Percentiles rank a stretch among this genome's conserved stretches.
Conservation (phyloP, 805 yeast genomes). For the Spathaspora hagerdaliae region DNA sequence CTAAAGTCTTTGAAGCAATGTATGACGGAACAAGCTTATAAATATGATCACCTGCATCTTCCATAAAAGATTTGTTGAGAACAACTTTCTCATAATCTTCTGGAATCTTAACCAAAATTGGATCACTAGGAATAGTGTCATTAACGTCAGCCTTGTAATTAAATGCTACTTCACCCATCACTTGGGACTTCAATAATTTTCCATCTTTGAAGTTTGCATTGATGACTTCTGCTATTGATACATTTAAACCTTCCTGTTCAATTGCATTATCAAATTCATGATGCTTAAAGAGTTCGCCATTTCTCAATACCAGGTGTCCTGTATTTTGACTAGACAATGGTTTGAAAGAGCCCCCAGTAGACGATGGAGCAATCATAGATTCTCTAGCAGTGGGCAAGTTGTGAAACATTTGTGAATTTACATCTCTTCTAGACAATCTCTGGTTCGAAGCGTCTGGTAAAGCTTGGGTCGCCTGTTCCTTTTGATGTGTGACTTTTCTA, state of each 20-base stretch:
- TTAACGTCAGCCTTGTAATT: constrained; percentile 40
- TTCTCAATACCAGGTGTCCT: constrained; percentile 27
- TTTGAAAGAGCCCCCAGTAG: constrained; percentile 14
- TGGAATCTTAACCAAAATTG: constrained; percentile 37
- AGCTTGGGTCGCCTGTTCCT: constrained; percentile 7
- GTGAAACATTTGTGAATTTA: constrained; percentile 45
- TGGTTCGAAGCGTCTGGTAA: constrained; percentile 1
- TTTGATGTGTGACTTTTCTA: constrained; percentile 42
- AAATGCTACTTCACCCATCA: constrained; percentile 84
- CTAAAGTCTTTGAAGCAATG: constrained; percentile 63
- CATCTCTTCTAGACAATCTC: constrained; percentile 22
- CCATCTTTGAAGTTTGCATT: constrained; percentile 75
- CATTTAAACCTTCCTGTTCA: constrained; percentile 61
- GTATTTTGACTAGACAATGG: constrained; percentile 31
- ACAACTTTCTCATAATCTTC: constrained; percentile 49
- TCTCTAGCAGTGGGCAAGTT: constrained; percentile 34
- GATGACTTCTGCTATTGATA: constrained; percentile 82
- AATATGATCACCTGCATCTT: constrained; percentile 20
- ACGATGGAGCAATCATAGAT: constrained; percentile 17
- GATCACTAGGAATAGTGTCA: constrained; percentile 9
- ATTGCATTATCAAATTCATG: constrained; percentile 15
- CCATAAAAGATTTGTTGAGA: constrained; percentile 34
- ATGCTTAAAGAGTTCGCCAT: constrained; percentile 21
- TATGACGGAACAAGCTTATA: constrained; percentile 46
- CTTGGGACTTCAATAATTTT: constrained; percentile 50